Conservation (phyloP, 169 alveolate genomes). For the Babesia bigemina region DNA sequence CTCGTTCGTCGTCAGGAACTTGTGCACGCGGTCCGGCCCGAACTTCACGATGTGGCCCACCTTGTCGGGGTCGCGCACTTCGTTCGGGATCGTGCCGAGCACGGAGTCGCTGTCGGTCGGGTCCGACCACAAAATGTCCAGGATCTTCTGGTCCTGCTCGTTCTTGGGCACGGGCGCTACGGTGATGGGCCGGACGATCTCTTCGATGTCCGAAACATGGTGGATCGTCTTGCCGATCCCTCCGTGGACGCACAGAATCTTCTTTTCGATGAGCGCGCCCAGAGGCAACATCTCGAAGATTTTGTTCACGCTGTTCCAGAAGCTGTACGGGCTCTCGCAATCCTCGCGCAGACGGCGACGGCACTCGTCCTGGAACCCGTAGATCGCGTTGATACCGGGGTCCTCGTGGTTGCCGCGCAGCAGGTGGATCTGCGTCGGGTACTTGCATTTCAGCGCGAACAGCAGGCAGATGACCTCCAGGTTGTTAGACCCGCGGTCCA, state of each 20-base stretch:
- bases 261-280: conserved; percentile 97
- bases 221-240: conserved; percentile 96
- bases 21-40: conserved; percentile 94
- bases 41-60: conserved; percentile 98
- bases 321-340: conserved; percentile 90
- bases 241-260: conserved; percentile 98
- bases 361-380: conserved; percentile 99
- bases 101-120: conserved; percentile 98
- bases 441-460: conserved; percentile 94
- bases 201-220: conserved; percentile 87
- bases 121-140: conserved; percentile 91
- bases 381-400: conserved; percentile 95
- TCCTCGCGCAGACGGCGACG: conserved; percentile 95
- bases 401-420: conserved; percentile 99
- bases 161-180: conserved; percentile 92
- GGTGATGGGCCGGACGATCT: conserved; percentile 90
- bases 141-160: conserved; percentile 84
- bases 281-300: conserved; percentile 98
- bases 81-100: conserved; percentile 96
- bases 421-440: conserved; percentile 97
- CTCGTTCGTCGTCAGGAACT: conserved; percentile 84
- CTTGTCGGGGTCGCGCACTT: conserved; percentile 98
- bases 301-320: conserved; percentile 92
- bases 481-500: conserved; percentile 96
- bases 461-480: conserved; percentile 91